A percentile compares a stretch with the other conserved stretches of the same genome.
Conservation (phyloP, 2,329 filamentous ascomycete species). For the Rutstroemia sp. region DNA sequence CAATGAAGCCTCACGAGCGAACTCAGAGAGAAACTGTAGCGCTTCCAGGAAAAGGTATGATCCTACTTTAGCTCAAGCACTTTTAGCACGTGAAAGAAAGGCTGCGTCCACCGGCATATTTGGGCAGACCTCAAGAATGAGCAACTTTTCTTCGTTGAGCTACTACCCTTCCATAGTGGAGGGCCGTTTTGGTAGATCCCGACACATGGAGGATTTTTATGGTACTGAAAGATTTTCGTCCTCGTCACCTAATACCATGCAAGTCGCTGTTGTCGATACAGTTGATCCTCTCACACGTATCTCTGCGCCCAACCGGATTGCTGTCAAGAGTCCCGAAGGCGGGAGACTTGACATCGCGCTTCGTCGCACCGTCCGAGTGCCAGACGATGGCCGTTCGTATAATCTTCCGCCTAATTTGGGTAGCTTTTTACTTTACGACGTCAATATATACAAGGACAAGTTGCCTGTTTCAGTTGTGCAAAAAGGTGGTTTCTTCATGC, state of each 20-base stretch:
- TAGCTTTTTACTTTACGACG: conserved; percentile 33
- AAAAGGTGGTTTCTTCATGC: conserved; percentile 39
- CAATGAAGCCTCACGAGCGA: no score
- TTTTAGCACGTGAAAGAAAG: no score
- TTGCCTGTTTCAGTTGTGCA: conserved; percentile 31
- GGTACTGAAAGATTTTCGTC: no score
- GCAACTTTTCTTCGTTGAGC: neutral
- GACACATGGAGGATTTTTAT: no score
- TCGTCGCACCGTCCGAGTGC: conserved; percentile 36
- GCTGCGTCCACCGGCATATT: no score
- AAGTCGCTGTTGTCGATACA: no score
- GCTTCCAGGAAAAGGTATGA: no score
- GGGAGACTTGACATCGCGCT: conserved; percentile 28
- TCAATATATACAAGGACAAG: conserved; percentile 27
- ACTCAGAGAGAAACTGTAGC: no score
- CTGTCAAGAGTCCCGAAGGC: neutral
- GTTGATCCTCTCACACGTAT: neutral
- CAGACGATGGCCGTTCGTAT: conserved; percentile 30
- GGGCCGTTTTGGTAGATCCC: no score
- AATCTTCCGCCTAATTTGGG: conserved; percentile 34
- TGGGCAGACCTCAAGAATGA: no score
- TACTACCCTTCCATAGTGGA: neutral
- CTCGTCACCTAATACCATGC: no score
- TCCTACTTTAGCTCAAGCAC: no score
- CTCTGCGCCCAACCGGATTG: neutral